Conservation (phyloP, 352 stramenopile genomes). For the Pythium oligandrum region DNA sequence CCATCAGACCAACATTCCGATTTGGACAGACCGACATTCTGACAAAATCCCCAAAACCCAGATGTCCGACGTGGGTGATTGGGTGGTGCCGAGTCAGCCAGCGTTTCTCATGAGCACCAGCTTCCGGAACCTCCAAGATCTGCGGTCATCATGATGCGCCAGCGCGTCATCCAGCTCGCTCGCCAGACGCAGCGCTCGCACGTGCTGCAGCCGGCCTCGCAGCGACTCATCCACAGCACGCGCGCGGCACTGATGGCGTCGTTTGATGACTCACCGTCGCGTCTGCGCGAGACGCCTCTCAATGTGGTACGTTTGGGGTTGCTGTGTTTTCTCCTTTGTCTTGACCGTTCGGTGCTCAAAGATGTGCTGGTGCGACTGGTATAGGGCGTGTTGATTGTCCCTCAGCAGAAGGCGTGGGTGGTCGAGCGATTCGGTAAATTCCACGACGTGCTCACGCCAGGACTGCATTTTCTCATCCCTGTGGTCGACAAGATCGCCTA, state of each 20-base stretch:
- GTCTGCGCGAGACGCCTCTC: slow-evolving; percentile 18
- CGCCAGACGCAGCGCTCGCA: slow-evolving; percentile 9
- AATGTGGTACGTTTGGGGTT: slow-evolving; percentile 16
- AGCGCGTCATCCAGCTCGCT: slow-evolving; percentile 9
- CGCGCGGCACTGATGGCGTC: slow-evolving; percentile 10
- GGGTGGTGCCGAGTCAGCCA: background rate
- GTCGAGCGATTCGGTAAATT: slow-evolving; percentile 92
- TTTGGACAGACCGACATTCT: too few relatives aligned
- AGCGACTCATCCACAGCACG: slow-evolving; percentile 18
- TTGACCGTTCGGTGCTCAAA: too few relatives aligned
- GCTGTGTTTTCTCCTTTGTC: too few relatives aligned
- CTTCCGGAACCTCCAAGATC: too few relatives aligned
- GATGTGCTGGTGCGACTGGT: background rate
- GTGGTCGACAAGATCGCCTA: slow-evolving; percentile 89
- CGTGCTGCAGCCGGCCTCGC: slow-evolving; percentile 4
- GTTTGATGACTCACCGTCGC: slow-evolving; percentile 18
- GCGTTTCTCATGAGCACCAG: too few relatives aligned
- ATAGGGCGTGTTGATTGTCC: slow-evolving; percentile 82
- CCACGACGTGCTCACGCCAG: slow-evolving; percentile 78
- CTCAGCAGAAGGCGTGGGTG: slow-evolving; percentile 87
- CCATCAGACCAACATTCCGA: too few relatives aligned
- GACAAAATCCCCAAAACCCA: too few relatives aligned
- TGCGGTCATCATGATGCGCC: slow-evolving; percentile 13
- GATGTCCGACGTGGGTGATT: slow-evolving; percentile 2
- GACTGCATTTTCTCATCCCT: slow-evolving; percentile 88